Evolutionary conservation across 179 eudicot genomes (phyloP), one percentile per base, ranked within the genome.

Genomic region (Spergularia azorica): DNA sequence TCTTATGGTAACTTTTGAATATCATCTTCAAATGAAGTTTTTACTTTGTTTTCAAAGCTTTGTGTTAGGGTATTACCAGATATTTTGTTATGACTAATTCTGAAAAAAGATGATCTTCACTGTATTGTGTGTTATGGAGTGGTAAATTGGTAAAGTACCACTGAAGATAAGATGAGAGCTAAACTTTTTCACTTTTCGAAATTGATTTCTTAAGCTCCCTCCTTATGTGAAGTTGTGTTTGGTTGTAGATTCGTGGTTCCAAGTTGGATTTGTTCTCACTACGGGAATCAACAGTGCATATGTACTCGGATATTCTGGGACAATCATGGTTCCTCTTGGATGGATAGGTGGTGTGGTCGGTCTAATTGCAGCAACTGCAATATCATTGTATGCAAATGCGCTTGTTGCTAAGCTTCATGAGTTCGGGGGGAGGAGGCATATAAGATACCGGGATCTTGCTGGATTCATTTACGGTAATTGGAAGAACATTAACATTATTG

Each of bases 391-490:
- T 63, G 98, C 98, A 39, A 94, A 91, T 79, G 57, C 90, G 7
- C 91, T 92, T 60, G 80, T 94, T 41, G 98, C 98, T 14, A 87
- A 83, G 83, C 94, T 94, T 74, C 98, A 94, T 80, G 97, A 92
- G 77, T 84, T 75, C 77, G 98, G 97, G 15, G 98, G 98, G 20
- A 91, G 78, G 86, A 87, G 98, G 72, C 96, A 88, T 70, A 94
- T 94, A 77, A 74, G 97, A 86, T 94, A 94, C 85, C 84, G 98
- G 66, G 98, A 94, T 81, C 97, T 94, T 80, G 97, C 97, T 13
- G 96, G 97, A 70, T 89, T 84, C 75, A 76, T 92, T 18, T 94
- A 94, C 79, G 98, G 98, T 94, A 89, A 39, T 39, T 9, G 16
- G 65, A 70, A 26, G 46, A 11, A 52, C 54, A 56, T 9, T n/a